Conservation (phyloP, 2,329 filamentous ascomycete genomes). For the Lachnellula willkommii region DNA sequence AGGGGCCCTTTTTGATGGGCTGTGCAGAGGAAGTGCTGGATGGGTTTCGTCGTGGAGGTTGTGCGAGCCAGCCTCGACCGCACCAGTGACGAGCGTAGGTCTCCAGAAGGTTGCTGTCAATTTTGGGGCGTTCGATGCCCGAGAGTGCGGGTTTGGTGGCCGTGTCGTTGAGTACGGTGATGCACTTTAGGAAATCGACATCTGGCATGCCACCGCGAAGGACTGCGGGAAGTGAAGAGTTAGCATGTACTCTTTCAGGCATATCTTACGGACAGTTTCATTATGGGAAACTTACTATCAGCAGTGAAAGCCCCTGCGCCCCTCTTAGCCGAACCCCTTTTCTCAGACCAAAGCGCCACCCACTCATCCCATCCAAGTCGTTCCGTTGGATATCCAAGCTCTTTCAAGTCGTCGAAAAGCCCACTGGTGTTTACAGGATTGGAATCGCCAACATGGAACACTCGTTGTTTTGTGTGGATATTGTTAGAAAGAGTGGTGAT, state of each 20-base stretch:
- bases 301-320: slow-evolving; percentile 70
- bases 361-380: slow-evolving; percentile 66
- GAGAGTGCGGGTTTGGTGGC: slow-evolving; percentile 57
- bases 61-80: slow-evolving; percentile 68
- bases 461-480: slow-evolving; percentile 52
- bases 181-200: slow-evolving; percentile 62
- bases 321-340: slow-evolving; percentile 57
- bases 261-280: background rate
- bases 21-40: slow-evolving; percentile 38
- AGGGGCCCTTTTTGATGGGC: slow-evolving; percentile 48
- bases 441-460: slow-evolving; percentile 73
- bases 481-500: slow-evolving; percentile 67
- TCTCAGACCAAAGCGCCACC: slow-evolving; percentile 68
- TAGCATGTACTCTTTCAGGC: background rate
- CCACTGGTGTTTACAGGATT: slow-evolving; percentile 60
- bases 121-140: slow-evolving; percentile 58
- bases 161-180: slow-evolving; percentile 68
- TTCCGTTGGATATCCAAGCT: slow-evolving; percentile 66
- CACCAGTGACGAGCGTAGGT: slow-evolving; percentile 79
- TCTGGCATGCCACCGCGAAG: slow-evolving; percentile 76
- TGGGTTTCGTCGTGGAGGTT: slow-evolving; percentile 50
- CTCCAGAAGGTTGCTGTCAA: slow-evolving; percentile 65
- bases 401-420: slow-evolving; percentile 58
- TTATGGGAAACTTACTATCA: slow-evolving; percentile 42
- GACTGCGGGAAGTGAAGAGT: slow-evolving; percentile 31